A percentile compares a stretch with the other conserved stretches of the same genome.
These are phyloP conservation scores for Zygosaccharomyces kombuchaensis DNA, from an alignment of 805 yeast genomes.

Conservation along the genomic window DNA sequence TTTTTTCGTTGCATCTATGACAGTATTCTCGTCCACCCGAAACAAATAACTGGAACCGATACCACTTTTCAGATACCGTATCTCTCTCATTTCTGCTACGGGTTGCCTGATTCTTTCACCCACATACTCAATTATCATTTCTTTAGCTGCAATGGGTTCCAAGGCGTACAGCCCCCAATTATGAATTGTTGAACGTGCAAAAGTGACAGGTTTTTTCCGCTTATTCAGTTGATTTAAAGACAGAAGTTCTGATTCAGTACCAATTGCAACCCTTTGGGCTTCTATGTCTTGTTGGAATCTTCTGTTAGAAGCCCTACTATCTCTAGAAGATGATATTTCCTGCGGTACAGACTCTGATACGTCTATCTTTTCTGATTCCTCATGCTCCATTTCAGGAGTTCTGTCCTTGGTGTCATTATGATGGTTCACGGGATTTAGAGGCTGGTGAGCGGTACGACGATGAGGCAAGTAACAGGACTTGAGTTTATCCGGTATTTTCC, in stretches of 20 bases:
- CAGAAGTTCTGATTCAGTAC: slow-evolving; percentile 75
- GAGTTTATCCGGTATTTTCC: slow-evolving; percentile 64
- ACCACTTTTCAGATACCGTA: slow-evolving; percentile 79
- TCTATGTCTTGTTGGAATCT: slow-evolving; percentile 85
- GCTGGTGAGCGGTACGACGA: slow-evolving; percentile 60
- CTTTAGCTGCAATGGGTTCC: slow-evolving; percentile 92
- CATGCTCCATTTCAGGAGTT: slow-evolving; percentile 16
- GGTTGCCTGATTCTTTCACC: slow-evolving; percentile 93
- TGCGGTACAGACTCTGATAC: slow-evolving; percentile 12
- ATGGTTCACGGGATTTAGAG: slow-evolving; percentile 66
- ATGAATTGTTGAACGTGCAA: slow-evolving; percentile 94
- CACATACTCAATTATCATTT: slow-evolving; percentile 96
- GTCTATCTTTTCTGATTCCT: slow-evolving; percentile 22
- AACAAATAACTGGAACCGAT: slow-evolving; percentile 93
- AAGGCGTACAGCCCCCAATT: slow-evolving; percentile 97
- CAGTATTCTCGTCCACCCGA: slow-evolving; percentile 88
- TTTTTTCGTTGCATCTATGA: slow-evolving; percentile 93
- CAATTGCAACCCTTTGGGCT: slow-evolving; percentile 71
- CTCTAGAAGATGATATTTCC: slow-evolving; percentile 67
- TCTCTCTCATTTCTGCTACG: slow-evolving; percentile 89
- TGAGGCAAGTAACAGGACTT: slow-evolving; percentile 80
- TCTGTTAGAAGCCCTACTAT: slow-evolving; percentile 80
- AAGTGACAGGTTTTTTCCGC: slow-evolving; percentile 90
- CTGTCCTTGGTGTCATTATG: slow-evolving; percentile 46
- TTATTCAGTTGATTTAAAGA: slow-evolving; percentile 83